Conservation (phyloP, 257 asterid genomes). For the Anisodus tanguticus region DNA sequence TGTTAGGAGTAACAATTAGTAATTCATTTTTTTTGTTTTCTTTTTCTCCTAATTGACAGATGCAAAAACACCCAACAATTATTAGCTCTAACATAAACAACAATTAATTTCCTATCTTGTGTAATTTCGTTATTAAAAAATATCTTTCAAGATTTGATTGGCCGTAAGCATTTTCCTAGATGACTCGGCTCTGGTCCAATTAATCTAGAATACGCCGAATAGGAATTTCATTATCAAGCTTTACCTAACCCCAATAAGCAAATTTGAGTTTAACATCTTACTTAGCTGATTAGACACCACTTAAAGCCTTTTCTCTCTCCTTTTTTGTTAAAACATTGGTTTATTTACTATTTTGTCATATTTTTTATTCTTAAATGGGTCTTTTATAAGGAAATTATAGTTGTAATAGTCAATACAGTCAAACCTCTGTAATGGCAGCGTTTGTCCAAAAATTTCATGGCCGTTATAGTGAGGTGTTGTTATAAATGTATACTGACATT, state of each 20-base stretch:
- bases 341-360: no score
- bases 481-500: no score
- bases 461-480: no score
- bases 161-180: constrained; percentile 24
- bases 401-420: no score
- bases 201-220: constrained; percentile 32
- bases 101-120: background rate
- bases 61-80: constrained; percentile 24
- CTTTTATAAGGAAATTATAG: no score
- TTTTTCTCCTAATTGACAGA: background rate
- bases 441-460: no score
- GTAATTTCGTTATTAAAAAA: background rate
- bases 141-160: background rate
- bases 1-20: background rate
- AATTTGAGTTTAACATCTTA: background rate
- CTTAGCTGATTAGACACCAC: constrained; percentile 36
- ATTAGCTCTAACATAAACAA: background rate
- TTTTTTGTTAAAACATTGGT: no score
- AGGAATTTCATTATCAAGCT: constrained; percentile 33
- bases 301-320: background rate
- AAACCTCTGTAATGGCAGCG: no score
- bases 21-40: background rate
- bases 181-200: constrained; percentile 6
- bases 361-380: no score
- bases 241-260: constrained; percentile 46